Percentiles rank a stretch among this genome's conserved stretches.
Conservation (phyloP, 176 grass and related monocot species). For the Triticum timopheevii region DNA sequence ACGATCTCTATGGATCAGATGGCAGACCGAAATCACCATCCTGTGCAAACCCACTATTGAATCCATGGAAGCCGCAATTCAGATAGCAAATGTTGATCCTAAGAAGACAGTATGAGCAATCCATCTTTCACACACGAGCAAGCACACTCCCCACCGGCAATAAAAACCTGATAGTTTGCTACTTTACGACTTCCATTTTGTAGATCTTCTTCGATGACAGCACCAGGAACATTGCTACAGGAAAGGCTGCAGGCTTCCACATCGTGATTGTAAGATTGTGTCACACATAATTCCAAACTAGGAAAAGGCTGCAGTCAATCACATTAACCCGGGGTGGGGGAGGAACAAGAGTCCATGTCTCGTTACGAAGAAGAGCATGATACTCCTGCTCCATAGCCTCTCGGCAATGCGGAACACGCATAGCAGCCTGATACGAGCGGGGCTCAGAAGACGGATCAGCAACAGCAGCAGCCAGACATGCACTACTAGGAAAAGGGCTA, state of each 20-base stretch:
- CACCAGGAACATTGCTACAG: conserved; percentile 58
- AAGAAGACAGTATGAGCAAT: conserved; percentile 45
- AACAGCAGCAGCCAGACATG: no score
- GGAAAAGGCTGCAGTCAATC: no score
- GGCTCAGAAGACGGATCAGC: no score
- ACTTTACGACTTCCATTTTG: conserved; percentile 2
- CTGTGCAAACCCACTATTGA: conserved; percentile 66
- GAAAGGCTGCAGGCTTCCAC: conserved; percentile 59
- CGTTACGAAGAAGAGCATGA: no score
- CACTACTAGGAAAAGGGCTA: no score
- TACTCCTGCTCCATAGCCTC: no score
- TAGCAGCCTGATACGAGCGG: no score
- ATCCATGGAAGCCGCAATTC: conserved; percentile 60
- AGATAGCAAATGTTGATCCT: conserved; percentile 50
- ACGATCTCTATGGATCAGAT: neutral
- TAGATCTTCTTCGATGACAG: conserved; percentile 79
- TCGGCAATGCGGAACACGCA: no score
- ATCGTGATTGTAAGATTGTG: conserved; percentile 60
- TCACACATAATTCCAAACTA: neutral
- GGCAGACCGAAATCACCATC: conserved; percentile 40
- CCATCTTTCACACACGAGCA: neutral
- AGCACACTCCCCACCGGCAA: neutral
- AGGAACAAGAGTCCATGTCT: no score
- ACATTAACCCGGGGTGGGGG: no score
- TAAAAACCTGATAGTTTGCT: neutral